Base-by-base conservation (phyloP, 1,284 basidiomycete species). In the Fomes fomentarius region DNA sequence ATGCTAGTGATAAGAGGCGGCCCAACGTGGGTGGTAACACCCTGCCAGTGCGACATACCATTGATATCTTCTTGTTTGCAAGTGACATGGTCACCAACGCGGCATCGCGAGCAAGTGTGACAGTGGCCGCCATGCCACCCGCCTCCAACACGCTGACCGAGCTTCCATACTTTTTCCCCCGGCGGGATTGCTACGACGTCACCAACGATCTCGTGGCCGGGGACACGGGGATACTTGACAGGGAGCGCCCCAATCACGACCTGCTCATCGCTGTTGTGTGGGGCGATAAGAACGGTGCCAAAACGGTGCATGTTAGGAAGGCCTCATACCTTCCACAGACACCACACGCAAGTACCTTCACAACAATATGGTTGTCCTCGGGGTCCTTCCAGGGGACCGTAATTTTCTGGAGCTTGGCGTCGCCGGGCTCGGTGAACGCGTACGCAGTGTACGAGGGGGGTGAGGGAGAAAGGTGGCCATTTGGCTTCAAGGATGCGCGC, bases 121-220 rank as follows among this genome's bases (percentile, higher is more conserved):
- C 68, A 69, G n/a, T 65, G 63, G 2, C 66, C 66, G 15, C 64
- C 64, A 24, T 67, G 64, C 66, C 66, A 68, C 4, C 61, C 63
- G 4, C 57, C 54, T 15, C 67, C 66, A n/a, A 70, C 65, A 24
- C 63, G 63, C 24, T 67, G 60, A 4, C 67, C 68, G 37, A 68
- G 39, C 54, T 64, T 70, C 61, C 60, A 68, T 6, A 38, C 17
- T 22, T 26, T 54, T 50, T 65, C 65, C n/a, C 43, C 47, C 1
- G 58, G 25, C 1, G 56, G 57, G 17, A 68, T 43, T 9, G 63
- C 62, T 9, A 66, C 65, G 17, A 67, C 58, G 14, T 68, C 65
- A n/a, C 67, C 68, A 28, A 66, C 40, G 26, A 68, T 58, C 42
- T 69, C 68, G 46, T 69, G 67, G 2, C 67, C 66, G 0, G 66